These are phyloP conservation scores for Coprinellus micaceus DNA, from an alignment of 768 basidiomycete genomes.

Conservation along the genomic window DNA sequence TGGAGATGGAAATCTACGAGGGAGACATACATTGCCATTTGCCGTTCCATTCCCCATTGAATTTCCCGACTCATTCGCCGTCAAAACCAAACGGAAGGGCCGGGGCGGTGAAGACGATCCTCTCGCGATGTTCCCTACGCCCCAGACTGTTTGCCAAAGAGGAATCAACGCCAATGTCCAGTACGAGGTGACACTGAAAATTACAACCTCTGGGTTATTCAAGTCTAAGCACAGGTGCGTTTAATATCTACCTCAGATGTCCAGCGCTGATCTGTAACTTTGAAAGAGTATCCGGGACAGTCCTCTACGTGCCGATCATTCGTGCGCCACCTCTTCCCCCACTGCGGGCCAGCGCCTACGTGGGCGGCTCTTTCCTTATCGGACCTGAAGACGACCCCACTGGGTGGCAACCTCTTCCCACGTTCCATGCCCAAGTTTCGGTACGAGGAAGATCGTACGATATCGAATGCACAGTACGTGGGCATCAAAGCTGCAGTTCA, in stretches of 20 bases:
- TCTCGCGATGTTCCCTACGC: neutral
- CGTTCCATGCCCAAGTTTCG: neutral
- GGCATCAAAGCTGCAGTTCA: no score
- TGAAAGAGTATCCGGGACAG: neutral
- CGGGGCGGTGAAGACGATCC: neutral
- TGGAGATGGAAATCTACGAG: neutral
- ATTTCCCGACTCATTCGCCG: neutral
- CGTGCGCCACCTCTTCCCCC: neutral
- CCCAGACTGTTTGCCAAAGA: neutral
- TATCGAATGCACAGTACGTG: conserved; percentile 2
- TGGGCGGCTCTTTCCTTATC: neutral
- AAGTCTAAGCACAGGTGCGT: neutral
- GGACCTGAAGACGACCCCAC: conserved; percentile 1
- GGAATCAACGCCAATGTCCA: neutral
- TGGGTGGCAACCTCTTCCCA: conserved; percentile 3
- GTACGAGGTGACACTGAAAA: neutral
- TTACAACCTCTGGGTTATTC: neutral
- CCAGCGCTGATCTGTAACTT: neutral
- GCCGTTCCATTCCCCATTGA: neutral
- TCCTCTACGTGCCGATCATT: conserved; percentile 5
- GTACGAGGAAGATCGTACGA: neutral
- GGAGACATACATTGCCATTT: neutral
- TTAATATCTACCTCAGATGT: neutral
- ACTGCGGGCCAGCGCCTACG: neutral
- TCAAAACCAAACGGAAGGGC: neutral